Base-by-base conservation (phyloP, 2,329 filamentous ascomycete species). In the Escovopsis weberi region DNA sequence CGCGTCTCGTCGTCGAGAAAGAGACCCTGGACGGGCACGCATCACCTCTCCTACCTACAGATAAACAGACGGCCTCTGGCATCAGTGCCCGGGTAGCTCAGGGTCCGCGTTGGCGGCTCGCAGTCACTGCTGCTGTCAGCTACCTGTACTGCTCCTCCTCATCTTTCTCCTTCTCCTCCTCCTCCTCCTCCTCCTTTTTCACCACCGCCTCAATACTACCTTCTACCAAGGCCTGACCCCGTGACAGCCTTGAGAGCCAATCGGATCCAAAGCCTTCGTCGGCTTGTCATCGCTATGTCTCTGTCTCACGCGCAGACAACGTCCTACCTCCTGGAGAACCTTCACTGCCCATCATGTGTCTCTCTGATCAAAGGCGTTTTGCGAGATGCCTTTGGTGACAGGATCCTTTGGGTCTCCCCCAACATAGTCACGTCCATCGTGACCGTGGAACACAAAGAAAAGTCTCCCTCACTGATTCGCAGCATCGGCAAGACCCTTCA, bases 261-360 rank as follows among this genome's bases (percentile, higher is more conserved):
- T 32, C 28, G 28, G 28, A 32, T 32, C 28, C 8, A 32, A 30
- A 39, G 33, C 38, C 38, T 37, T 34, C 39, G 26, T 37, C 34
- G 4, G 12, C 42, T 33, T 36, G 36, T 37, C 41, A 15, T 33
- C 46, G 50, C 35, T 48, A 62, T 62, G 52, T 41, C 54, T 23
- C 44, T 55, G 37, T 43, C 51, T 12, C 50, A 54, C 43, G 53
- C 58, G 45, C 58, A 66, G 45, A 72, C 68, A 11, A 80, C 75
- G 2, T 79, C 74, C 32, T 76, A 81, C 54, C 68, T 85, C 47
- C 66, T 87, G 51, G 74, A 71, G 47, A 86, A 87, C 58, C 68
- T 87, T n/a, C 82, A 87, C 61, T 86, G 82, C 62, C 78, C 81
- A 12, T 82, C 80, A 46, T 87, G 82, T 58, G 75, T 85, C 40